These are phyloP conservation scores for Lactarius sp. DNA, from an alignment of 768 basidiomycete genomes.

Conservation along the genomic window DNA sequence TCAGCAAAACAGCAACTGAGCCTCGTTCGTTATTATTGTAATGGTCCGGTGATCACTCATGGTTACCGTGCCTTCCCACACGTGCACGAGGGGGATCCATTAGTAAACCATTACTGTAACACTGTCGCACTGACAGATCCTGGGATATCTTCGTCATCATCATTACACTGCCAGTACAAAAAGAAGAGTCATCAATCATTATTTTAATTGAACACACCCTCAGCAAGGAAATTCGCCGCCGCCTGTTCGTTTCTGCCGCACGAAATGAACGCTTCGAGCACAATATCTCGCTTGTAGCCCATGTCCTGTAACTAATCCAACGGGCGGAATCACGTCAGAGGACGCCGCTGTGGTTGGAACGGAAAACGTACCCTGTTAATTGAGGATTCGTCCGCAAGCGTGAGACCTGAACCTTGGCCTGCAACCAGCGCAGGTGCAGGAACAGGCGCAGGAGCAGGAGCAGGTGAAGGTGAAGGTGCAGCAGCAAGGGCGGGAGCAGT, in stretches of 20 bases:
- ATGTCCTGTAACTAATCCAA: not conserved
- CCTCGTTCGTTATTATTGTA: too few relatives aligned
- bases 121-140: too few relatives aligned
- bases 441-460: not conserved
- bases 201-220: not conserved
- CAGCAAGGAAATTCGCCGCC: not conserved
- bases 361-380: not conserved
- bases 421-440: not conserved
- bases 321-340: not conserved
- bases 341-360: not conserved
- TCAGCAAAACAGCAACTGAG: too few relatives aligned
- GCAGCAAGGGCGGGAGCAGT: not conserved
- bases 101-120: too few relatives aligned
- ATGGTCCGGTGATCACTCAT: too few relatives aligned
- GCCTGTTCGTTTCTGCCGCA: constrained; percentile 1
- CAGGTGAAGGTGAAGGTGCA: not conserved
- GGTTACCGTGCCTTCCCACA: too few relatives aligned
- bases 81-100: too few relatives aligned
- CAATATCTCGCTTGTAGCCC: not conserved
- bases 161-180: not conserved
- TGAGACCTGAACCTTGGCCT: not conserved
- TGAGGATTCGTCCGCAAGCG: not conserved
- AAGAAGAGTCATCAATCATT: not conserved
- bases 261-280: not conserved
- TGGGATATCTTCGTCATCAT: too few relatives aligned